Base-by-base conservation (phyloP, 108 stramenopile genomes). In the Nannochloropsis salina region DNA sequence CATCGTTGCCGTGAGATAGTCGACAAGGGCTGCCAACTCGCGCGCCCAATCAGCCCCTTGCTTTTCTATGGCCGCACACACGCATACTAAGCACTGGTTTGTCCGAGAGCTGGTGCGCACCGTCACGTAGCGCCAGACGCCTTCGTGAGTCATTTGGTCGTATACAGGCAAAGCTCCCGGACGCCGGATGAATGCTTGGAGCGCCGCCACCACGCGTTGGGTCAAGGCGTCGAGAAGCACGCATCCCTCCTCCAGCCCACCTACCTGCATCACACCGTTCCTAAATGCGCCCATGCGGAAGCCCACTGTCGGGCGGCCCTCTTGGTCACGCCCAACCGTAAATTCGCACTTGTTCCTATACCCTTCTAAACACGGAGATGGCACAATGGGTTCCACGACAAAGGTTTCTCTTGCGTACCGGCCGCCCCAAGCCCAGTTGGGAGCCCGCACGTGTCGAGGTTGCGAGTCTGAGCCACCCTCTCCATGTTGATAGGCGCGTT, bases 301-400 rank as follows among this genome's bases (percentile, higher is more conserved):
- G 42, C 96, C 96, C 3, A 94, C 92, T 10, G 87, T 87, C 8
- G 83, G 42, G 42, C 79, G 44, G 15, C 84, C 84, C 40, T 86
- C 88, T 2, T 21, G 81, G 45, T 83, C 88, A 41, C 91, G 92
- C 22, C 95, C 95, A 86, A 95, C 91, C 20, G 95, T 97, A 83
- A 96, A 94, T 81, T 96, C 95, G 80, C 92, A 93, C 91, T 97
- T 97, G 92, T 97, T 97, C 40, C 96, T 87, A 83, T 95, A 94
- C 51, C 93, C 92, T 84, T 84, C 82, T 40, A 84, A 81, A 40
- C 82, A 41, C 9, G 94, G 94, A 79, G 92, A 92, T 11, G 92
- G 88, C 3, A 93, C 21, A 10, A 94, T 90, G 44, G 90, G 80
- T 31, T 93, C 85, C 42, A 94, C 82, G 5, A 82, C 43, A 82